Percentiles rank a stretch among this genome's conserved stretches.
Evolutionary conservation across 192 early-diverging fungal species (phyloP).

Genomic region (Umbelopsis ramanniana): DNA sequence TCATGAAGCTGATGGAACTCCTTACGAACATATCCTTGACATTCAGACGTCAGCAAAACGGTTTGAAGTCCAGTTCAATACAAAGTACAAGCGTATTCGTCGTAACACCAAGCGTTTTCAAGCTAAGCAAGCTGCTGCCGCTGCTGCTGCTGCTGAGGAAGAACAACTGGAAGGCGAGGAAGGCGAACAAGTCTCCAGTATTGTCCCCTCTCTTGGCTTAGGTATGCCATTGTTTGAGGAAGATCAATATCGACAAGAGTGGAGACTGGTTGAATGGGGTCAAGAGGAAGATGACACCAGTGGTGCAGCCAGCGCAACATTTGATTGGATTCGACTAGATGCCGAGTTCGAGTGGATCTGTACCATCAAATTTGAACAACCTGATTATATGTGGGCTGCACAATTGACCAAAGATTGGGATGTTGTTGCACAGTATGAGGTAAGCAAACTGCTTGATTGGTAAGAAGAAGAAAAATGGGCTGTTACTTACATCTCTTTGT

Average conservation of each 20-base stretch:
- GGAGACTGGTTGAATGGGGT: slow-evolving; percentile 80
- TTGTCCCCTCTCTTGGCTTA: slow-evolving; percentile 47
- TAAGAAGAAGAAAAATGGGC: not conserved
- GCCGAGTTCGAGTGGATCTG: slow-evolving; percentile 95
- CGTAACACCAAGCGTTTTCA: slow-evolving; percentile 78
- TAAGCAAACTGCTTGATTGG: slow-evolving; percentile 8
- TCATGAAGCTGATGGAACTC: slow-evolving; percentile 82
- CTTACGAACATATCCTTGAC: slow-evolving; percentile 83
- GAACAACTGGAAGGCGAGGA: slow-evolving; percentile 70
- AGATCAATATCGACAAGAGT: slow-evolving; percentile 66
- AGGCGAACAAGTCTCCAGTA: slow-evolving; percentile 59
- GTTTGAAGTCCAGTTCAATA: slow-evolving; percentile 94
- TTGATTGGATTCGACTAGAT: slow-evolving; percentile 97
- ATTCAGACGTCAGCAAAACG: slow-evolving; percentile 76
- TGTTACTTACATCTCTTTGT: slow-evolving; percentile 12
- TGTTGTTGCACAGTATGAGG: slow-evolving; percentile 90
- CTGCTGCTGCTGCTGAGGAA: slow-evolving; percentile 63
- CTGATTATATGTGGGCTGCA: slow-evolving; percentile 95
- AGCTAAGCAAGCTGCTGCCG: slow-evolving; percentile 71
- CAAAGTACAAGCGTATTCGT: slow-evolving; percentile 96
- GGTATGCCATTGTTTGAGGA: slow-evolving; percentile 60
- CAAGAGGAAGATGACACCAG: slow-evolving; percentile 74
- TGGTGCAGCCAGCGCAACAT: slow-evolving; percentile 62
- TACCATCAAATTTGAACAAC: slow-evolving; percentile 82
- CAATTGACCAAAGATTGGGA: slow-evolving; percentile 90